Percentiles rank a stretch among this genome's conserved stretches.
Conservation (phyloP, 2,329 filamentous ascomycete genomes). For the Arthrinium phaeospermum region DNA sequence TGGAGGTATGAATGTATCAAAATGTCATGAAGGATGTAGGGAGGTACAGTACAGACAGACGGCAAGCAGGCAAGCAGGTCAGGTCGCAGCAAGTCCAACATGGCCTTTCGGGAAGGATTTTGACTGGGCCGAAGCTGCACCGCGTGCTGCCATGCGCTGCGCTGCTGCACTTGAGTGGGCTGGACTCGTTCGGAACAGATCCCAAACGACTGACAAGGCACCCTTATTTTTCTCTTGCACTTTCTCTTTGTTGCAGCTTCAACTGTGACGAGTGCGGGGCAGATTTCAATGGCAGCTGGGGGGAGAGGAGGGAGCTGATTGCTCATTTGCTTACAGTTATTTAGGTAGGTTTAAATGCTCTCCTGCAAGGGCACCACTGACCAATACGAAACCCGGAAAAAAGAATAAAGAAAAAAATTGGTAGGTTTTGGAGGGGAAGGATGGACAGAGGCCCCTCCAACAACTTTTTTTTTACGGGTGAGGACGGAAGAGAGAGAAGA, state of each 20-base stretch:
- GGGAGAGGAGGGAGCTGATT: slow-evolving; percentile 3
- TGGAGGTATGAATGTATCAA: slow-evolving; percentile 10
- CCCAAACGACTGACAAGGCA: slow-evolving; percentile 8
- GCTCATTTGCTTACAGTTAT: slow-evolving; percentile 20
- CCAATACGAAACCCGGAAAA: slow-evolving; percentile 15
- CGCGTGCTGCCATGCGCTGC: slow-evolving; percentile 4
- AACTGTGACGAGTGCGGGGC: slow-evolving; percentile 17
- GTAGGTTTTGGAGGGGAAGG: slow-evolving; percentile 1
- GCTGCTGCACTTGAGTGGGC: slow-evolving; percentile 11
- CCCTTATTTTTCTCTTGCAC: neutral
- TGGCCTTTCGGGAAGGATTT: neutral
- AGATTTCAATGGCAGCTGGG: neutral
- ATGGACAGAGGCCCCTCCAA: slow-evolving; percentile 5
- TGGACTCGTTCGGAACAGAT: slow-evolving; percentile 15
- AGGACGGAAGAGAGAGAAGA: slow-evolving; percentile 15
- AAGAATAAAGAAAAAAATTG: neutral
- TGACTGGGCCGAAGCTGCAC: slow-evolving; percentile 13
- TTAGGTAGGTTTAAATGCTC: slow-evolving; percentile 1
- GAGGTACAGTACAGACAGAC: neutral
- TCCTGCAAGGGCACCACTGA: slow-evolving; percentile 5
- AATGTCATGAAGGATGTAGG: neutral
- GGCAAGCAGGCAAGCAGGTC: neutral
- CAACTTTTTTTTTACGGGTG: slow-evolving; percentile 15
- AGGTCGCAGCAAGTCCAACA: neutral
- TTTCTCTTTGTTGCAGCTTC: slow-evolving; percentile 4